Evolutionary conservation across 352 stramenopile genomes (phyloP).

Genomic region (Phytophthora pisi): DNA sequence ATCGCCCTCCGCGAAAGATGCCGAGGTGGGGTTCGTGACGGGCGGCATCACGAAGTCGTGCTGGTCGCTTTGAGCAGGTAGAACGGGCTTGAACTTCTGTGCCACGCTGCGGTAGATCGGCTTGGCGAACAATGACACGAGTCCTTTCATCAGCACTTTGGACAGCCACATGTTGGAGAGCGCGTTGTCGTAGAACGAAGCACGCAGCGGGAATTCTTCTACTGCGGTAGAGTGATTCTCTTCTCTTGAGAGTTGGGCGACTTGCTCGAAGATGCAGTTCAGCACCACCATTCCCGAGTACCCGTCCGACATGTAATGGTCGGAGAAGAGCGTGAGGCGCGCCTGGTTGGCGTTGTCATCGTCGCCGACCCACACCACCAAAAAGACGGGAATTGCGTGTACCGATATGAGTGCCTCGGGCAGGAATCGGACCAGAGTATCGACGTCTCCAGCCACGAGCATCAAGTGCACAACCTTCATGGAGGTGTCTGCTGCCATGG

Average conservation of each 20-base stretch:
- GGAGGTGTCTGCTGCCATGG: conserved; percentile 22
- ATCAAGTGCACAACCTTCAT: conserved; percentile 44
- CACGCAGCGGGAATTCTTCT: conserved; percentile 25
- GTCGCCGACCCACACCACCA: conserved; percentile 31
- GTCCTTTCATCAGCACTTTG: conserved; percentile 27
- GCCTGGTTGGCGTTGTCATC: not conserved
- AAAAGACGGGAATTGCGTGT: conserved; percentile 29
- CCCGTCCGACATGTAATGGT: conserved; percentile 42
- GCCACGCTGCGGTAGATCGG: conserved; percentile 24
- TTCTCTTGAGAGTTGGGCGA: conserved; percentile 3
- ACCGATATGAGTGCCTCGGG: conserved; percentile 39
- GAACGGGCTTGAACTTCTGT: conserved; percentile 21
- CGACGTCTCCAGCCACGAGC: conserved; percentile 22
- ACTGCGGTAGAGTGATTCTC: not conserved
- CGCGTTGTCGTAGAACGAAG: conserved; percentile 40
- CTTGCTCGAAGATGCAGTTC: conserved; percentile 35
- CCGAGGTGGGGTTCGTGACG: conserved; percentile 27
- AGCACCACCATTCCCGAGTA: conserved; percentile 32
- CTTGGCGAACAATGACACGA: conserved; percentile 17
- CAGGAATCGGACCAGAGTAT: conserved; percentile 30
- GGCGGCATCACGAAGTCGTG: conserved; percentile 34
- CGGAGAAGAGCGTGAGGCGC: conserved; percentile 8
- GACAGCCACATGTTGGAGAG: conserved; percentile 21
- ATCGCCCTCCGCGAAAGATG: conserved; percentile 35
- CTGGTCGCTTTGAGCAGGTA: conserved; percentile 29